Evolutionary conservation across 2,329 filamentous ascomycete species (phyloP).

Genomic region (Penicillium sp.): DNA sequence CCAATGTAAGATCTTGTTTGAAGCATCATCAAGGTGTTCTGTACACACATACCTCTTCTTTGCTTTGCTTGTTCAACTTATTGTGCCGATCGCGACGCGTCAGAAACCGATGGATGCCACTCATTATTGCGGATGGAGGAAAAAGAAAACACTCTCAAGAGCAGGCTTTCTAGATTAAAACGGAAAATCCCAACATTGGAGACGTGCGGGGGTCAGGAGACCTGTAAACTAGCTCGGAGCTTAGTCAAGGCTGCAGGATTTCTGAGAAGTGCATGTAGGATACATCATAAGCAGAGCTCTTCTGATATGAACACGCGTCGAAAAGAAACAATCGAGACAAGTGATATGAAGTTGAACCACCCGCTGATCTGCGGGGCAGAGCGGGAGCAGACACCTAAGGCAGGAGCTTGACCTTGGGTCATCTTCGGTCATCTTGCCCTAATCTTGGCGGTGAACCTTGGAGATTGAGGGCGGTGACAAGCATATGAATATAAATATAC

Average conservation of each 20-base stretch:
- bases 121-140: slow-evolving; percentile 31
- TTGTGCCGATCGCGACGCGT: slow-evolving; percentile 40
- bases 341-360: slow-evolving; percentile 5
- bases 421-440: not conserved
- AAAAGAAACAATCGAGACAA: not conserved
- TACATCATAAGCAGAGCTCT: slow-evolving; percentile 27
- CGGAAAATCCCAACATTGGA: slow-evolving; percentile 4
- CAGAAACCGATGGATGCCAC: slow-evolving; percentile 44
- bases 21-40: not conserved
- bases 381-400: not conserved
- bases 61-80: slow-evolving; percentile 30
- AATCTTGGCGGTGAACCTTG: not conserved
- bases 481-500: too few species aligned
- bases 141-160: not conserved
- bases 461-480: not conserved
- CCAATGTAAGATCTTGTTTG: not conserved
- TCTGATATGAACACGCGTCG: slow-evolving; percentile 18
- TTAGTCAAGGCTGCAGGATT: slow-evolving; percentile 33
- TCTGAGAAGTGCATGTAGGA: slow-evolving; percentile 19
- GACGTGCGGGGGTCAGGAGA: slow-evolving; percentile 26
- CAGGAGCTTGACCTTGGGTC: not conserved
- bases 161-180: slow-evolving; percentile 8
- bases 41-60: slow-evolving; percentile 33
- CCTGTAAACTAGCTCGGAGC: slow-evolving; percentile 14
- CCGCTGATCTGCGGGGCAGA: slow-evolving; percentile 21